Evolutionary conservation across 2,329 filamentous ascomycete genomes (phyloP), one percentile per base, ranked within the genome.

Genomic region (Fusarium acutatum): DNA sequence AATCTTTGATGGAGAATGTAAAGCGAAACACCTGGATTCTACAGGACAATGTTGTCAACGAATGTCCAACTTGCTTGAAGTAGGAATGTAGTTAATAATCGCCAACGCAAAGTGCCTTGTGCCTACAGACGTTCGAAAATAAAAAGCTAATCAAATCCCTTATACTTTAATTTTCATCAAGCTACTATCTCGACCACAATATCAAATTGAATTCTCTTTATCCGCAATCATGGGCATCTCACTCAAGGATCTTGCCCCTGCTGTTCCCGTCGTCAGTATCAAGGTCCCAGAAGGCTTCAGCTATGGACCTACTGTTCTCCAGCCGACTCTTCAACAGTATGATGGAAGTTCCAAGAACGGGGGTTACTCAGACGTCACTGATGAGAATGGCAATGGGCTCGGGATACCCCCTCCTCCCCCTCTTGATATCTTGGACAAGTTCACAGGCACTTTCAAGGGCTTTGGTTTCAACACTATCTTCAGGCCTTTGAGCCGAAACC

Each of bases 71-170:
- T 12, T 12, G 1, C 10, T 43, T 0, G n/a, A 24, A 26, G 5
- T 13, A 11, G 15, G n/a, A 24, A 18, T 24, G 41, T 10, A 43
- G 15, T 43, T 20, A 40, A 24, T 43, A 8, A 24, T 24, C 7
- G n/a, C n/a, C 0, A 13, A n/a, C 14, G 8, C n/a, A 24, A 43
- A 0, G 17, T 43, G 2, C n/a, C 7, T 43, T 6, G 6, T 5
- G 15, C 6, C 0, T 1, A 9, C 7, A n/a, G 15, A n/a, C 1
- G n/a, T 2, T 10, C 1, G 7, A 10, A 18, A 7, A 44, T 44
- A 44, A 26, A 26, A 26, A 12, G 17, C 11, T 3, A 13, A 26
- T 26, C 20, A 6, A 20, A 13, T 44, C 17, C 24, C 0, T 9
- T 26, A 3, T 9, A 20, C 1, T 6, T 18, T 18, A 5, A 6